These are phyloP conservation scores for Posidonia australis DNA, from an alignment of 106 monocot species.

Conservation along the genomic window DNA sequence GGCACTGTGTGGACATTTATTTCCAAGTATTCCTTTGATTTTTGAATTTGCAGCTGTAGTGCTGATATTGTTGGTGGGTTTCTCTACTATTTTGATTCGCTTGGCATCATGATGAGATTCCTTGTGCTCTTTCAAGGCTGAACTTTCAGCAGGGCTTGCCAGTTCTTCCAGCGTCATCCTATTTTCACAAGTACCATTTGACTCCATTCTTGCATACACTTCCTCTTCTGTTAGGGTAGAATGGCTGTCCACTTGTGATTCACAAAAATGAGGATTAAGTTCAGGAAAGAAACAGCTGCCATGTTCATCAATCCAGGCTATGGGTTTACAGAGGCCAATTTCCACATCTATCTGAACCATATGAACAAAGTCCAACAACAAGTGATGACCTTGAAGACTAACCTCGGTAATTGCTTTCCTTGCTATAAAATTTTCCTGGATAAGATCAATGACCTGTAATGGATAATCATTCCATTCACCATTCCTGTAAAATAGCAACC, in stretches of 20 bases:
- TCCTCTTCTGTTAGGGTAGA: conserved; percentile 2
- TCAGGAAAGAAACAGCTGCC: conserved; percentile 52
- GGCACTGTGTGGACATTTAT: neutral
- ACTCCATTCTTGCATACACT: conserved; percentile 6
- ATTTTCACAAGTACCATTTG: conserved; percentile 14
- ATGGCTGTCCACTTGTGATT: conserved; percentile 4
- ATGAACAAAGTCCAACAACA: conserved; percentile 71
- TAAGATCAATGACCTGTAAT: conserved; percentile 14
- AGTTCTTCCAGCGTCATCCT: conserved; percentile 9
- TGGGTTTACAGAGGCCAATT: conserved; percentile 33
- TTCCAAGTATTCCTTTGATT: neutral
- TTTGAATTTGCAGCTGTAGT: neutral
- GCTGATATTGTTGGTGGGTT: neutral
- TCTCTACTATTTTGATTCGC: neutral
- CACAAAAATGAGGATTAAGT: conserved; percentile 13
- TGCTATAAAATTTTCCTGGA: conserved; percentile 34
- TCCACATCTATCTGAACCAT: conserved; percentile 50
- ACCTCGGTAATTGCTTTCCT: conserved; percentile 54
- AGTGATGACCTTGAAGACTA: conserved; percentile 19
- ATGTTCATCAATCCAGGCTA: conserved; percentile 78
- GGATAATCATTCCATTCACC: conserved; percentile 65
- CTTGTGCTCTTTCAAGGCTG: conserved; percentile 26
- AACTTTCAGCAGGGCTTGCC: conserved; percentile 48
- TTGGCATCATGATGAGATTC: neutral
- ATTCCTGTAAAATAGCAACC: conserved; percentile 40